Evolutionary conservation across 129 eudicot genomes (phyloP).

Genomic region (Lactuca sativa): DNA sequence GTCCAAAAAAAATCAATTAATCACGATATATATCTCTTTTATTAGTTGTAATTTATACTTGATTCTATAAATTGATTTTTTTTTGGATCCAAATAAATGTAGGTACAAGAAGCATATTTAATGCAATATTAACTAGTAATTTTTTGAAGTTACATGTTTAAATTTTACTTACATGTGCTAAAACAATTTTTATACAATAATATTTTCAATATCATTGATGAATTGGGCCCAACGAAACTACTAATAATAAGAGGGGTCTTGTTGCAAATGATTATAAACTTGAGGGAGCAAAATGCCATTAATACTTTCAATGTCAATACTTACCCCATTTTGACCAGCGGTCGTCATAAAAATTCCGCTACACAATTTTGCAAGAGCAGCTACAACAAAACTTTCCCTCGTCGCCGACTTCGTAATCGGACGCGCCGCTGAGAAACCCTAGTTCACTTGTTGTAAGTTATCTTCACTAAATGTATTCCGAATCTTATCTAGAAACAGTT

Average conservation of each 20-base stretch:
- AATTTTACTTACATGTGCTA: too few relatives aligned
- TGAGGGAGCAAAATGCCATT: conserved; percentile 6
- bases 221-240: not conserved
- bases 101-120: too few relatives aligned
- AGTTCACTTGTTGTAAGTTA: conserved; percentile 16
- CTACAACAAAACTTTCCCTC: not conserved
- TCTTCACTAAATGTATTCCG: conserved; percentile 2
- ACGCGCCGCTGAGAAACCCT: conserved; percentile 26
- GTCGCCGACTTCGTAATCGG: conserved; percentile 10
- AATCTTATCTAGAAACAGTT: not conserved
- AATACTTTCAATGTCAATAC: conserved; percentile 3
- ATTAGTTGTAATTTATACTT: too few relatives aligned
- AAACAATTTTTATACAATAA: too few relatives aligned
- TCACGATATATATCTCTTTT: too few relatives aligned
- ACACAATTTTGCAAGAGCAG: conserved; percentile 1
- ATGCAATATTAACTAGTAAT: too few relatives aligned
- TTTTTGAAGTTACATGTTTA: too few relatives aligned
- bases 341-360: conserved; percentile 15
- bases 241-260: not conserved
- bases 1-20: too few relatives aligned
- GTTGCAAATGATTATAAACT: not conserved
- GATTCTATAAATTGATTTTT: not conserved
- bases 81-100: too few relatives aligned
- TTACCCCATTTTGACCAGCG: conserved; percentile 5
- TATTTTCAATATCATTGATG: not conserved